Evolutionary conservation across 768 basidiomycete genomes (phyloP).

Genomic region (Russula sp.): DNA sequence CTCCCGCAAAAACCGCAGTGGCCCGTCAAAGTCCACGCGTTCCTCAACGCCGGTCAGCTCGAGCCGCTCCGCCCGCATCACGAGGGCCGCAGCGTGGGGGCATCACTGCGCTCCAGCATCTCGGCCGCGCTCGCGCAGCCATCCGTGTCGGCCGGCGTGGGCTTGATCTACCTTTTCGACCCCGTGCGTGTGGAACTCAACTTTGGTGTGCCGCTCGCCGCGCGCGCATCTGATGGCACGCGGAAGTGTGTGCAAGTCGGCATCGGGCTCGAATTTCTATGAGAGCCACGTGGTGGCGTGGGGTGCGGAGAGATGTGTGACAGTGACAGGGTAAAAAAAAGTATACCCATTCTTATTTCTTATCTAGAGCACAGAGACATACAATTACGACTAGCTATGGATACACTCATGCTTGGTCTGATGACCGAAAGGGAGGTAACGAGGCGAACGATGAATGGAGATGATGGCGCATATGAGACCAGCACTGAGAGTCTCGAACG

Average conservation of each 20-base stretch:
- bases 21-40: constrained; percentile 77
- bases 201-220: constrained; percentile 74
- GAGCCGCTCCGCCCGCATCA: constrained; percentile 36
- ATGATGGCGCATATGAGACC: background rate
- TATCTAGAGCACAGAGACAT: constrained; percentile 15
- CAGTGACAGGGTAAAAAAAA: background rate
- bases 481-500: background rate
- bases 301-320: background rate
- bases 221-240: constrained; percentile 55
- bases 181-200: constrained; percentile 84
- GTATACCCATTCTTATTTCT: constrained; percentile 8
- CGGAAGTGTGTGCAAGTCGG: constrained; percentile 75
- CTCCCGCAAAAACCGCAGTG: constrained; percentile 68
- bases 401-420: constrained; percentile 5
- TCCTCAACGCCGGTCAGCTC: constrained; percentile 75
- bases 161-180: constrained; percentile 76
- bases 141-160: constrained; percentile 73
- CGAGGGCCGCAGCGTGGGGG: constrained; percentile 23
- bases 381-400: constrained; percentile 2
- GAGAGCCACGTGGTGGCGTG: background rate
- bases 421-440: background rate
- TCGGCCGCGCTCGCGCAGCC: constrained; percentile 41
- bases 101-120: constrained; percentile 25
- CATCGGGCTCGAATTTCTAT: constrained; percentile 74
- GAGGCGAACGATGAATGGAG: no score